Evolutionary conservation across 495 filamentous ascomycete genomes (phyloP).

Genomic region (Xylaria sp.): DNA sequence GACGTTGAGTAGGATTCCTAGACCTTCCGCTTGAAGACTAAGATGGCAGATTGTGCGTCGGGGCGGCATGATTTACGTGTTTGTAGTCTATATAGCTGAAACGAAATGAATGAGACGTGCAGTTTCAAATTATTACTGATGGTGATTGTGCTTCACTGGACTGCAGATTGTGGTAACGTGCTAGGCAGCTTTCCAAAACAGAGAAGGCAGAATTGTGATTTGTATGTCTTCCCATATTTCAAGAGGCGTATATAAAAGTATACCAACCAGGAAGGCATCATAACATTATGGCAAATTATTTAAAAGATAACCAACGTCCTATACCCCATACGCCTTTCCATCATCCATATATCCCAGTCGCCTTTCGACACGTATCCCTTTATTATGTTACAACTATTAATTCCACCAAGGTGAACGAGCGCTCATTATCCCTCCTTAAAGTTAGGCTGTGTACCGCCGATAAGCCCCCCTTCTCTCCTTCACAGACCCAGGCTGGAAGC

Average conservation of each 20-base stretch:
- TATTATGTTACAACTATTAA: neutral
- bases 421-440: neutral
- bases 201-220: neutral
- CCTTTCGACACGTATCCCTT: neutral
- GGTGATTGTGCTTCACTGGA: neutral
- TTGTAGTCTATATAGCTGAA: neutral
- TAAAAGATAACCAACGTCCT: neutral
- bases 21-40: neutral
- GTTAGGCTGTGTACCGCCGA: neutral
- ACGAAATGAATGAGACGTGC: neutral
- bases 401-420: too few species aligned
- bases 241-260: neutral
- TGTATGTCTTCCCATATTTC: neutral
- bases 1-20: neutral
- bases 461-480: neutral
- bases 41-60: neutral
- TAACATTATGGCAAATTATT: neutral
- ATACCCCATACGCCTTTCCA: constrained; percentile 6
- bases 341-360: neutral
- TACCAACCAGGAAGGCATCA: neutral
- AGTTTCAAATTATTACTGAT: neutral
- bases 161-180: neutral
- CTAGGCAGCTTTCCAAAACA: neutral
- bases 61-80: neutral
- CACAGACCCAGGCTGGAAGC: constrained; percentile 12